Base-by-base conservation (phyloP, 495 filamentous ascomycete genomes). In the Neurospora africana region DNA sequence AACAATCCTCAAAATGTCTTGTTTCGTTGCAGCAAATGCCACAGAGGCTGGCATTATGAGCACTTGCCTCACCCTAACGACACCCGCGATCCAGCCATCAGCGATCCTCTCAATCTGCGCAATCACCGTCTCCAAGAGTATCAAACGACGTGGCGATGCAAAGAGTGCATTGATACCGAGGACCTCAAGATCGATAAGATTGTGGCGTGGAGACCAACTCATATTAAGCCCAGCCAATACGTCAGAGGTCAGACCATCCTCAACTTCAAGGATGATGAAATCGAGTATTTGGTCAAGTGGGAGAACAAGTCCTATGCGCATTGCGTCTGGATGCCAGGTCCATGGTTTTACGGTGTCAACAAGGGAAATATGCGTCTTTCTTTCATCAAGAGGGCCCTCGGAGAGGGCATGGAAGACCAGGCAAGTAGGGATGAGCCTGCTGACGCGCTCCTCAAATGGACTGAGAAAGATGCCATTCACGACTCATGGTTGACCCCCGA, bases 201-300 rank as follows among this genome's bases (percentile, higher is more conserved):
- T 11, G 90, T 97, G 58, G 94, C 96, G 19, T 99, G 96, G 96
- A 87, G 94, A 68, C 93, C 93, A 1, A 35, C 13, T 19, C 5
- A 30, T 65, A 72, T 80, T 4, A 81, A 90, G 71, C 78, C 83
- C 19, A 83, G 85, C 23, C 76, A 70, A 9, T 89, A 91, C 69
- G 79, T 77, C 5, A 69, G 82, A 6, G 85, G 83, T 0, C 76
- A 86, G 38, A 79, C 76, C 10, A 76, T 86, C 5, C 81, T 84
- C 15, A 85, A 93, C 39, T 84, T 86, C 33, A 79, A 86, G 21
- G 84, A 88, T 21, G 89, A 92, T 44, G 83, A 92, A 5, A 91
- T 94, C 58, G 93, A 97, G 75, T 98, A 98, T 75, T 86, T 99
- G 1, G 83, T 98, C 75, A 98, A 95, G 79, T 98, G 93, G 91